These are phyloP conservation scores for Plasmodium knowlesi DNA, from an alignment of 169 alveolate genomes.

Conservation along the genomic window DNA sequence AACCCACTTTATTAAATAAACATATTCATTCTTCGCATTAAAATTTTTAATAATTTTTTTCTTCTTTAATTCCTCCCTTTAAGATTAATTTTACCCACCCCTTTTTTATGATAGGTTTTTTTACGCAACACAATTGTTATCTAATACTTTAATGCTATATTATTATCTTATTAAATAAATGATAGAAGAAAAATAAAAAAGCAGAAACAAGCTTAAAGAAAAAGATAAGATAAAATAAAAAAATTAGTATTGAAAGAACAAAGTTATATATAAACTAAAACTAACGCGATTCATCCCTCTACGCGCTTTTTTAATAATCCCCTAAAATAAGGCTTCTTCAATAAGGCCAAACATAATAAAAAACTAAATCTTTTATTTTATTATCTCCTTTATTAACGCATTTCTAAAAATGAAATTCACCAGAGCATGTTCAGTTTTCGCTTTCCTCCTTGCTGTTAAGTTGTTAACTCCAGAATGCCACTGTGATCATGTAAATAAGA, in stretches of 20 bases:
- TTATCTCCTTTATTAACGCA: background rate
- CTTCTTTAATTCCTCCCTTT: background rate
- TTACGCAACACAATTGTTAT: background rate
- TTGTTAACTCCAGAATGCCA: conserved; percentile 5
- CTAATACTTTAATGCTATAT: background rate
- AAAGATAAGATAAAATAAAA: too few species aligned
- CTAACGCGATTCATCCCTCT: background rate
- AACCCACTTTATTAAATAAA: background rate
- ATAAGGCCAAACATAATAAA: background rate
- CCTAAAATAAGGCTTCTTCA: background rate
- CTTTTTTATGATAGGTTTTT: background rate
- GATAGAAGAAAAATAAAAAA: background rate
- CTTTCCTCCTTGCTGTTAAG: conserved; percentile 26
- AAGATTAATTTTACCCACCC: background rate
- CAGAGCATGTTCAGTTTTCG: conserved; percentile 12
- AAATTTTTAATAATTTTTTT: background rate
- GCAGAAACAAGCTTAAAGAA: background rate
- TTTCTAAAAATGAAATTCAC: conserved; percentile 33
- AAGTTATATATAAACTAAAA: background rate
- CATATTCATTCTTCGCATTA: background rate
- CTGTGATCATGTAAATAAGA: conserved; percentile 11
- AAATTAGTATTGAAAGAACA: background rate
- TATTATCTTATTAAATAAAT: background rate
- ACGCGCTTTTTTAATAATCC: background rate
- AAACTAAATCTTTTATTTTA: background rate